Evolutionary conservation across 805 yeast species (phyloP), one percentile per base, ranked within the genome.

Genomic region (Blastobotrys muscicola): DNA sequence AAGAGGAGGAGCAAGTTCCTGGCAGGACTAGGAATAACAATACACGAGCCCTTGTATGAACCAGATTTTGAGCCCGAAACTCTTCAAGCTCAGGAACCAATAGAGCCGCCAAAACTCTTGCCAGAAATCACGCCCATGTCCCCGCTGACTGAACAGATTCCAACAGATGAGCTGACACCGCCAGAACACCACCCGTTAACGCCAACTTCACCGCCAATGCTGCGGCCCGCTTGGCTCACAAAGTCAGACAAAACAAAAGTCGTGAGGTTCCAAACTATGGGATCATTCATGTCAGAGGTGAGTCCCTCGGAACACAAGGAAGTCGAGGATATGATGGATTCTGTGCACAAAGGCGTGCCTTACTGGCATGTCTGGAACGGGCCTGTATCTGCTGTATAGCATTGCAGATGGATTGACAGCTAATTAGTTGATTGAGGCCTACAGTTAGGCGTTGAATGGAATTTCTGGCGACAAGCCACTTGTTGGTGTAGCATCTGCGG

Each of bases 361-460:
- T 29, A 36, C 13, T 36, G 39, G 39, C 39, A 36, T 36, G 39
- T 36, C 3, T 30, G 7, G 8, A 36, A 36, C 16, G 39, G 39
- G 29, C 39, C 39, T 3, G 26, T 36, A 9, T 36, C 13, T 4
- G n/a, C 26, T 20, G 26, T 20, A 6, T 20, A 20, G 26, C 26
- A 4, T 10, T 30, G 33, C 10, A 30, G 33, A 30, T n/a, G 34
- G 13, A 12, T 3, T 32, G 34, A 13, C 34, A 13, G 34, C 34
- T 32, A 32, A 32, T 12, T 4, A 13, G 13, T n/a, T 32, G 7
- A 32, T 12, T n/a, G 34, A 32, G 34, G 34, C 13, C 14, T n/a
- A 32, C 14, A 32, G 14, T 32, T n/a, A 32, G 34, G 14, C 6
- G 6, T n/a, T 6, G 34, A 32, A 13, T 32, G 34, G 14, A 4